A percentile compares a stretch with the other conserved stretches of the same genome.
Evolutionary conservation across 225 moss, liverwort and hornwort genomes (phyloP).

Genomic region (Asterella californica): DNA sequence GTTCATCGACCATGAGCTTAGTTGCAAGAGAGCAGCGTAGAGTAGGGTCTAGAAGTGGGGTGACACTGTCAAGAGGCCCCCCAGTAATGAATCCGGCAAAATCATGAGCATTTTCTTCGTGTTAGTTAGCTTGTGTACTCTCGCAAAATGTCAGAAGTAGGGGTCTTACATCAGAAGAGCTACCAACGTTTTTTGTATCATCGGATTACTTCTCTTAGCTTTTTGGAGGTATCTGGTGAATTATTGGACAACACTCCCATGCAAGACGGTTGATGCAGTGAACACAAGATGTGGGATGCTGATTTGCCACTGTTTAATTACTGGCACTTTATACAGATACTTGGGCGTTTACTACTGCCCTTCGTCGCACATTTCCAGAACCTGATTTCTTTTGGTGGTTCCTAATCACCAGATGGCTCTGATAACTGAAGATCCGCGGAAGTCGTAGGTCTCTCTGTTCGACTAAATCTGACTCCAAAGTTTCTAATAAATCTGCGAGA

Average conservation of each 20-base stretch:
- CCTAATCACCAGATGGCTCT: too few species aligned
- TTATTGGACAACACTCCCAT: constrained; percentile 4
- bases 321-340: constrained; percentile 16
- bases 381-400: not conserved
- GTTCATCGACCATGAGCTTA: constrained; percentile 32
- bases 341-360: not conserved
- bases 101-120: not conserved
- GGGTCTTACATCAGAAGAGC: constrained; percentile 12
- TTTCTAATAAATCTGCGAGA: too few species aligned
- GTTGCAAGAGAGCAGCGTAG: constrained; percentile 16
- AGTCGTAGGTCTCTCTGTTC: too few species aligned
- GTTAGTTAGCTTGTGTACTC: not conserved
- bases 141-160: constrained; percentile 8
- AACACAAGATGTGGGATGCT: not conserved
- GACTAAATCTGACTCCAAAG: too few species aligned
- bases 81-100: not conserved
- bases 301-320: constrained; percentile 26
- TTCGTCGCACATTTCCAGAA: not conserved
- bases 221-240: not conserved
- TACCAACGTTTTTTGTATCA: constrained; percentile 10
- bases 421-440: too few species aligned
- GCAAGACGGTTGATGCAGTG: not conserved
- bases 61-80: constrained; percentile 1
- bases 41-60: constrained; percentile 25
- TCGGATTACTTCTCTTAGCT: not conserved